Base-by-base conservation (phyloP, 2,329 filamentous ascomycete species). In the Fonsecaea erecta region DNA sequence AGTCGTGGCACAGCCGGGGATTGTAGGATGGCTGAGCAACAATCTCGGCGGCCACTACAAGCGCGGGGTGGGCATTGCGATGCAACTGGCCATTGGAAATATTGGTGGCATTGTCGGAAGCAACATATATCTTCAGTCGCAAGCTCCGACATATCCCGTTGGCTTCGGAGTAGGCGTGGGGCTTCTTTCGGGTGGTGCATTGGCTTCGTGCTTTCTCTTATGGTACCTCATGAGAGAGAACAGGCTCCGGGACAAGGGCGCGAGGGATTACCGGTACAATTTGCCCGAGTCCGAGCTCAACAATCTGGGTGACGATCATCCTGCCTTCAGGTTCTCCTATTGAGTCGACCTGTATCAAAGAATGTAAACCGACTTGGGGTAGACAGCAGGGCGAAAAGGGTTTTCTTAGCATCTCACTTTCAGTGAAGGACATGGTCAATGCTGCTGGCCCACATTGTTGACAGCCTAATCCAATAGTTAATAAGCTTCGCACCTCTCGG, bases 121-220 rank as follows among this genome's bases (percentile, higher is more conserved):
- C 54, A 77, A 78, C 65, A 76, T 80, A 54, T 80, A 77, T 65
- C 69, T 78, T 4, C 69, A 70, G 5, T 67, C 62, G 16, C 68
- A 78, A 60, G 74, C 69, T 0, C 78, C 79, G 1, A 66, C 43
- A 11, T 80, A 79, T 66, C 73, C 68, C 0, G 74, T 75, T 0
- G 79, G 78, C 1, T 80, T 77, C 53, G 75, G 76, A 0, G 71
- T 74, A 6, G 73, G 74, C 4, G 71, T 80, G 1, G 76, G 65
- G 0, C 70, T 77, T 68, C 52, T 76, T 8, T 77, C 74, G 73
- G 59, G 77, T 7, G 74, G 73, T 66, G 74, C 72, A 2, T 4
- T 73, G 9, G 61, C 74, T 2, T 76, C 74, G 53, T 68, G 71
- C 5, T 55, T 71, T 4, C 74, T 77, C 54, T 70, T 77, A 43